Evolutionary conservation across 768 basidiomycete genomes (phyloP).

Genomic region (Termitomyces sp.): DNA sequence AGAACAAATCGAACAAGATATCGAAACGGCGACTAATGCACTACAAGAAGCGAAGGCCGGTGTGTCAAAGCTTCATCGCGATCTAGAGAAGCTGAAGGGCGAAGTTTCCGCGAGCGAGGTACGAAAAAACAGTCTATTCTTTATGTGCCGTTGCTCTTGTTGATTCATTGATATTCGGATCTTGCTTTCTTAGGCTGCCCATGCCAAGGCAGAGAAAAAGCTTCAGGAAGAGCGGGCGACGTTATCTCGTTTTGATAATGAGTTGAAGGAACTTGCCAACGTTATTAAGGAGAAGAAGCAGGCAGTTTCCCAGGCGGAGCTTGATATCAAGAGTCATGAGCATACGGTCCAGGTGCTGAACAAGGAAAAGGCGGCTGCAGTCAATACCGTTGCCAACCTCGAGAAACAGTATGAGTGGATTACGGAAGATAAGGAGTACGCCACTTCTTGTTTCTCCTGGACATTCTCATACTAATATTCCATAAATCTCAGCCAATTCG

Average conservation of each 20-base stretch:
- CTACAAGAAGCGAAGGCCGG: constrained; percentile 38
- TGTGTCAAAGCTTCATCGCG: constrained; percentile 51
- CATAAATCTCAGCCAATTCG: constrained; percentile 61
- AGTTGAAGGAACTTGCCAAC: constrained; percentile 77
- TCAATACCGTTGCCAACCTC: constrained; percentile 51
- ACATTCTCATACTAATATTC: neutral
- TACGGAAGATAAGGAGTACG: constrained; percentile 78
- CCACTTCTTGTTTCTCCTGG: constrained; percentile 8
- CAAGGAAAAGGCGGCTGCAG: constrained; percentile 60
- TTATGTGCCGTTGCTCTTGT: neutral
- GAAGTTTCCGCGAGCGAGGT: constrained; percentile 47
- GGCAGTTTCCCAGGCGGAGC: constrained; percentile 60
- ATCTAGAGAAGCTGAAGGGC: constrained; percentile 54
- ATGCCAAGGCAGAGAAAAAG: constrained; percentile 62
- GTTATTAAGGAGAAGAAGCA: constrained; percentile 81
- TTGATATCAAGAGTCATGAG: constrained; percentile 59
- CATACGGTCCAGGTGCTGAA: constrained; percentile 59
- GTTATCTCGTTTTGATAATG: constrained; percentile 82
- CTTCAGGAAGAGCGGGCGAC: constrained; percentile 85
- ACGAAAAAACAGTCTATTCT: constrained; percentile 7
- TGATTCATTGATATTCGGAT: neutral
- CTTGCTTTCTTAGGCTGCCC: constrained; percentile 37
- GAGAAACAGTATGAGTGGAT: constrained; percentile 91
- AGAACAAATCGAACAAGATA: constrained; percentile 84
- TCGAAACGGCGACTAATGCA: constrained; percentile 43